Evolutionary conservation across 75 land plant genomes (phyloP).

Genomic region (Sequoiadendron giganteum): DNA sequence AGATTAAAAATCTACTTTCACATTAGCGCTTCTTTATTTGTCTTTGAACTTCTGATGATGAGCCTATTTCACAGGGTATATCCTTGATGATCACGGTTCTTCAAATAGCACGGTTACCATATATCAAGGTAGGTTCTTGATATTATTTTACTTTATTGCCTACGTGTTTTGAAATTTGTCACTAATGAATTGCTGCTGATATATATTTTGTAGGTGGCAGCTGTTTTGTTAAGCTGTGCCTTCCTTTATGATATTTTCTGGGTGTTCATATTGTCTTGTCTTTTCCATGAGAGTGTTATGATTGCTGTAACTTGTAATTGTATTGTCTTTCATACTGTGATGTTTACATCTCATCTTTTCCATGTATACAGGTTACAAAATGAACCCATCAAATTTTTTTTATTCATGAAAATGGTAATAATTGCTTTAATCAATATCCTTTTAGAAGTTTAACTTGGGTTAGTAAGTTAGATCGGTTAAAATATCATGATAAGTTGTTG

Average conservation of each 20-base stretch:
- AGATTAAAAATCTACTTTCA: background rate
- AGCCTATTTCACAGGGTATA: conserved; percentile 54
- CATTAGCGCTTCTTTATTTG: background rate
- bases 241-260: conserved; percentile 91
- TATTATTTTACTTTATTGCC: too few relatives aligned
- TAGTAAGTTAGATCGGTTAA: background rate
- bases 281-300: conserved; percentile 90
- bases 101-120: conserved; percentile 76
- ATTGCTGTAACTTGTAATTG: conserved; percentile 80
- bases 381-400: background rate
- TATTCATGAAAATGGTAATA: background rate
- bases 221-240: conserved; percentile 77
- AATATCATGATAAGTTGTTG: background rate
- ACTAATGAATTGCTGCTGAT: background rate
- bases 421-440: background rate
- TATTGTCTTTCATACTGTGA: background rate
- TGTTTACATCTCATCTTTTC: background rate
- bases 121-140: conserved; percentile 90
- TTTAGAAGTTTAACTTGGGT: background rate
- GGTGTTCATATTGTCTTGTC: conserved; percentile 78
- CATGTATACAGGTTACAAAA: background rate
- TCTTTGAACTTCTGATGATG: background rate
- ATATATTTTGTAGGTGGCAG: conserved; percentile 59
- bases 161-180: background rate
- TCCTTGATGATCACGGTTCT: conserved; percentile 83